Percentiles rank a stretch among this genome's conserved stretches.
These are phyloP conservation scores for Entoloma clypeatum DNA, from an alignment of 1,284 basidiomycete species.

Conservation along the genomic window DNA sequence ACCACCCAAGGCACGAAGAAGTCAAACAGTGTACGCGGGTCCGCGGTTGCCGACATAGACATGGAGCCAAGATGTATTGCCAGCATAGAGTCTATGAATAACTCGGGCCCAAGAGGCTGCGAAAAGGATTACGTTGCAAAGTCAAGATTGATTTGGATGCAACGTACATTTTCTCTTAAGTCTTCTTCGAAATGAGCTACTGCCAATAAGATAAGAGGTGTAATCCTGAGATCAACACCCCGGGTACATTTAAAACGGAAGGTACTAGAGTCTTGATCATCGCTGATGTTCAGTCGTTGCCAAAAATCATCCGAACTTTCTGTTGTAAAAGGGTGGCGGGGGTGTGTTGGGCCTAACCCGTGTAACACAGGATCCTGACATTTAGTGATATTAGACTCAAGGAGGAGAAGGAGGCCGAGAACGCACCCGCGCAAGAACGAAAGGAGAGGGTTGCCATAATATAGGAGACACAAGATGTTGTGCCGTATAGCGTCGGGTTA, in stretches of 20 bases:
- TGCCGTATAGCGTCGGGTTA: conserved; percentile 36
- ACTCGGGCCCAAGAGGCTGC: conserved; percentile 41
- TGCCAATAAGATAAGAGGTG: conserved; percentile 43
- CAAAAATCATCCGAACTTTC: no score
- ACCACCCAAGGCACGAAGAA: conserved; percentile 30
- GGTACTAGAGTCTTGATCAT: conserved; percentile 25
- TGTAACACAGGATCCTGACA: conserved; percentile 21
- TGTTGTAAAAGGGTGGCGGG: no score
- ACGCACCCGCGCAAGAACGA: conserved; percentile 31
- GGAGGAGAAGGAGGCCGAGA: not conserved
- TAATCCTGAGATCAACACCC: conserved; percentile 36
- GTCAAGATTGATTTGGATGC: conserved; percentile 1
- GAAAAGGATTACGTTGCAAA: conserved; percentile 13
- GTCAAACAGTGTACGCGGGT: conserved; percentile 30
- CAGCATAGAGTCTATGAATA: conserved; percentile 46
- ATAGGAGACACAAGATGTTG: conserved; percentile 24
- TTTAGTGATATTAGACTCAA: not conserved
- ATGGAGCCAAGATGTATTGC: conserved; percentile 34
- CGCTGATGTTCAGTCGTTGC: not conserved
- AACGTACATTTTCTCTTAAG: conserved; percentile 37
- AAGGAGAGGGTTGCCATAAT: conserved; percentile 34
- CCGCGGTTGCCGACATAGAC: conserved; percentile 15
- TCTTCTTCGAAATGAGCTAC: conserved; percentile 39
- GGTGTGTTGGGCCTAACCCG: no score
- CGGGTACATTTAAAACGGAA: conserved; percentile 34